Evolutionary conservation across 768 basidiomycete species (phyloP).

Genomic region (Russula compacta): DNA sequence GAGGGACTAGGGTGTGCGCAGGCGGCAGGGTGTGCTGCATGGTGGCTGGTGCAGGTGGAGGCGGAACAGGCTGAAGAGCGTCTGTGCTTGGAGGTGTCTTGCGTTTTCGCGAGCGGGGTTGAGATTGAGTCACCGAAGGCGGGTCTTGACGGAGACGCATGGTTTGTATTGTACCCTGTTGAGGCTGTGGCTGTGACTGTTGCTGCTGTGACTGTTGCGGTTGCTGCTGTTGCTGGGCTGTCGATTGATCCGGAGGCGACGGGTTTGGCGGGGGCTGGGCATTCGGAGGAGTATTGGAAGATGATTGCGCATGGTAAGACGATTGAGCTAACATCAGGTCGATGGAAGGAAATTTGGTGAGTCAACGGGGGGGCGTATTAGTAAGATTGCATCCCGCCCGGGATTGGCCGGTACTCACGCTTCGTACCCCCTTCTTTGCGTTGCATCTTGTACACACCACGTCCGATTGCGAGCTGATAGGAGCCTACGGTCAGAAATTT

Average conservation of each 20-base stretch:
- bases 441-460: not conserved
- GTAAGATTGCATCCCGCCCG: slow-evolving; percentile 25
- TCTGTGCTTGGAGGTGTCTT: slow-evolving; percentile 48
- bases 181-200: slow-evolving; percentile 12
- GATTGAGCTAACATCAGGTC: slow-evolving; percentile 27
- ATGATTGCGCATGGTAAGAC: slow-evolving; percentile 24
- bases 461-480: not conserved
- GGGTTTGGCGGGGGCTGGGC: slow-evolving; percentile 6
- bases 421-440: not conserved
- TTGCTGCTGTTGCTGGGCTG: slow-evolving; percentile 15
- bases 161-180: slow-evolving; percentile 24
- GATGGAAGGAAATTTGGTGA: slow-evolving; percentile 23
- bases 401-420: slow-evolving; percentile 21
- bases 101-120: slow-evolving; percentile 51
- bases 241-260: slow-evolving; percentile 2
- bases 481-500: not conserved
- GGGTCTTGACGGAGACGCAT: slow-evolving; percentile 61
- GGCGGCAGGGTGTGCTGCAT: slow-evolving; percentile 25
- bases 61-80: slow-evolving; percentile 26
- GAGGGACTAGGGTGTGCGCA: slow-evolving; percentile 23
- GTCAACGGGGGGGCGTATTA: slow-evolving; percentile 25
- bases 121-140: slow-evolving; percentile 29
- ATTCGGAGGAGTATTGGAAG: slow-evolving; percentile 15
- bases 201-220: slow-evolving; percentile 17
- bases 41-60: slow-evolving; percentile 34